Evolutionary conservation across 2,329 filamentous ascomycete species (phyloP), one percentile per base, ranked within the genome.

Genomic region (Leptographium flavum): DNA sequence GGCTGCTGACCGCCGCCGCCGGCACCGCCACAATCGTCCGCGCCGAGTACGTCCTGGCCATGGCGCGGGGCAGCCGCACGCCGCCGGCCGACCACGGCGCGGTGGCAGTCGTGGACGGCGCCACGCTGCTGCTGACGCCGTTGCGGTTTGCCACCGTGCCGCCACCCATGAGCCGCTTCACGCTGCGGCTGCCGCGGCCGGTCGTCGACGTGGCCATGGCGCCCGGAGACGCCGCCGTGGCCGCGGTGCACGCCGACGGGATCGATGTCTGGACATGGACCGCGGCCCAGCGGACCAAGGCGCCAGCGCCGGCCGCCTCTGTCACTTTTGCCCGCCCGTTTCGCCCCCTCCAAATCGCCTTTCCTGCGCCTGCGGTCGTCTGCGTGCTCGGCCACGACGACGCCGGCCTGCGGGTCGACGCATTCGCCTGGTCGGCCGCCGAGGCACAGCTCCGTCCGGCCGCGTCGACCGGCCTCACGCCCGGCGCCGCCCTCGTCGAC

Each of bases 91-190:
- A 96, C 61, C 72, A 79, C 57, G 90, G 88, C 25, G 71, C 81
- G 15, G 79, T 93, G 35, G 83, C 80, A 10, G 87, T 94, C 5
- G 78, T 95, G 36, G 92, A 96, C 60, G 92, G 92, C 15, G 74
- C 65, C 40, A 75, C 58, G 3, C 63, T 96, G 47, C 94, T 93
- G 58, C 62, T 96, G 39, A 96, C 92, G 0, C 87, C 92, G 1
- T 73, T 98, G 52, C 74, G 84, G 50, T 73, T 81, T 42, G 83
- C 87, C 13, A 94, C 92, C 55, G 72, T 95, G 3, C 92, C 92
- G 22, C 92, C 92, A 25, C 92, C 92, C 1, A 95, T 96, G 87
- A 79, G 87, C 15, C 71, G 90, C 50, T 83, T 83, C 52, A 84
- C 93, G 47, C 55, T 95, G 17, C 55, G 66, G 13, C 62, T 83